phyloP scores from a whole-genome alignment of 768 basidiomycete genomes.

The Psilocybe subaeruginosa region DNA sequence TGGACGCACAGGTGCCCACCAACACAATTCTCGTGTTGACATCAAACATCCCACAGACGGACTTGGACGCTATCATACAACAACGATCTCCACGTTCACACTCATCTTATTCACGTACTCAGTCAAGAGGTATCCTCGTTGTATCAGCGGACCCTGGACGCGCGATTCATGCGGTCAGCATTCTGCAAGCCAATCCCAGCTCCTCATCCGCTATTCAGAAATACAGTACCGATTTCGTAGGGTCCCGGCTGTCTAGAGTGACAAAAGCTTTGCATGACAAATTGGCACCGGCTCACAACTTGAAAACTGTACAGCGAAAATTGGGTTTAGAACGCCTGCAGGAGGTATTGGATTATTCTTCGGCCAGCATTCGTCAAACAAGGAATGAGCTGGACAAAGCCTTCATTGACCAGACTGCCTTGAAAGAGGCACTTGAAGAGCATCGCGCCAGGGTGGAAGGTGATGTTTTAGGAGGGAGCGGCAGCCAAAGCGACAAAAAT shows the following conservation, averaged over 20 bases:
- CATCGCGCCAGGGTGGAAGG: constrained; percentile 34
- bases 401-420: constrained; percentile 32
- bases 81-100: constrained; percentile 3
- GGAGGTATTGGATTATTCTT: constrained; percentile 41
- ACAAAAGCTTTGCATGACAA: constrained; percentile 38
- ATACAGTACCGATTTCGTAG: constrained; percentile 65
- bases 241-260: constrained; percentile 59
- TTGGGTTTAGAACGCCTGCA: constrained; percentile 41
- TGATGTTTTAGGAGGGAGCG: constrained; percentile 39
- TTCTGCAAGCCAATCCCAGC: constrained; percentile 46
- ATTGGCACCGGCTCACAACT: constrained; percentile 8
- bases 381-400: constrained; percentile 38
- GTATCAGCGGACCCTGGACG: constrained; percentile 61
- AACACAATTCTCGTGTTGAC: constrained; percentile 50
- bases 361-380: constrained; percentile 30
- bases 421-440: constrained; percentile 43
- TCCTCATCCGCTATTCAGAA: constrained; percentile 57
- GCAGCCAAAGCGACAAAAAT: constrained; percentile 14
- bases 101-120: constrained; percentile 15
- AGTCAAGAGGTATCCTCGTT: constrained; percentile 26
- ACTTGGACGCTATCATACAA: constrained; percentile 16
- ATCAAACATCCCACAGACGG: constrained; percentile 27
- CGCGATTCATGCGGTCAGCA: constrained; percentile 55
- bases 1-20: constrained; percentile 33
- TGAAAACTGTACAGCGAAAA: constrained; percentile 31